Base-by-base conservation (phyloP, 2,329 filamentous ascomycete species). In the Juglanconis sp. region DNA sequence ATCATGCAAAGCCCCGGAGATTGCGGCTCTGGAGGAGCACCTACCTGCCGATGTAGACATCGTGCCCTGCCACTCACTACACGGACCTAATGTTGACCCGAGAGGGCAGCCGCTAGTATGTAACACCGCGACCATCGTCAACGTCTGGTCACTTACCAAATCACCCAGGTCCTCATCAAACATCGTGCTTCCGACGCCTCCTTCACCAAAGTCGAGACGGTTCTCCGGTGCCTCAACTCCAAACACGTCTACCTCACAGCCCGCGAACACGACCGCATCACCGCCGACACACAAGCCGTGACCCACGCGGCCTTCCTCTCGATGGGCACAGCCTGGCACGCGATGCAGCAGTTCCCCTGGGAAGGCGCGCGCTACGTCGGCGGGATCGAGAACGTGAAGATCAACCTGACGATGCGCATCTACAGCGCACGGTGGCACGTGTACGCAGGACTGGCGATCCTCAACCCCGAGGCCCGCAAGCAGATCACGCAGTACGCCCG, bases 391-490 rank as follows among this genome's bases (percentile, higher is more conserved):
- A 99, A 99, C 74, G 94, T 98, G 69, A 99, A 99, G 79, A 96
- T 98, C 79, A 99, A 99, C 77, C 87, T 98, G 67, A 98, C 92
- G 67, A 80, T 99, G 66, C 92, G 95, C 68, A 98, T 99, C 77
- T 99, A 98, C 79, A 88, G 89, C 62, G 96, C 97, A 75, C 99
- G 98, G 76, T 99, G 96, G 96, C 96, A 99, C 78, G 95, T 99
- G 60, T 99, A 99, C 74, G 95, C 95, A 24, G 95, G 95, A 0
- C 87, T 99, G 8, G 95, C 96, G 10, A 99, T 99, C 70, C 84
- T 99, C 61, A 99, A 99, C 73, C 95, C 95, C 0, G 89, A 92
- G 61, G 95, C 95, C 3, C 90, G 90, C 73, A 84, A 89, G 73
- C 95, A 99, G 76, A 98, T 99, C 69, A 85, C 89, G 59, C 93